These are phyloP conservation scores for Claviceps sp. DNA, from an alignment of 2,329 filamentous ascomycete genomes.

Conservation along the genomic window DNA sequence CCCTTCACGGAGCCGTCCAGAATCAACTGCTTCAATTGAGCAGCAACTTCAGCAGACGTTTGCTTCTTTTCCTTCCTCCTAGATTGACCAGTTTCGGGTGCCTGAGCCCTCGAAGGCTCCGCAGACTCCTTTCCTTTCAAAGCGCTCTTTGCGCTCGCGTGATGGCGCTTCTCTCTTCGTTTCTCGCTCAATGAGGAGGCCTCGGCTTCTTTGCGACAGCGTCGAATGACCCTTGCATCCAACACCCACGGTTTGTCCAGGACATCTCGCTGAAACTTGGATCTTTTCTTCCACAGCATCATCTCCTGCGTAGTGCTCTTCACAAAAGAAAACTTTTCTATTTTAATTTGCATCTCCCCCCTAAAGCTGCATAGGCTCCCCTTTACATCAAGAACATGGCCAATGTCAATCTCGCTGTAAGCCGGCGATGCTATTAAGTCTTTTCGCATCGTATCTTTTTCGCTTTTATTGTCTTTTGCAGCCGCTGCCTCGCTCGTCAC, in stretches of 20 bases:
- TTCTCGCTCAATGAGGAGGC: conserved; percentile 15
- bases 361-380: conserved; percentile 36
- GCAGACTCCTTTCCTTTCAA: not conserved
- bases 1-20: conserved; percentile 16
- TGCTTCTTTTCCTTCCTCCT: conserved; percentile 3
- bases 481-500: not conserved
- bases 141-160: conserved; percentile 6
- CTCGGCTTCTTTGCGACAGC: conserved; percentile 35
- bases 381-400: conserved; percentile 43
- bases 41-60: conserved; percentile 1
- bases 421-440: conserved; percentile 1
- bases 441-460: no score
- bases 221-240: conserved; percentile 31
- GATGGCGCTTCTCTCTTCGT: conserved; percentile 14
- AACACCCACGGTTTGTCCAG: conserved; percentile 43
- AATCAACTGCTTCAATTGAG: conserved; percentile 15
- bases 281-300: conserved; percentile 42
- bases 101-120: not conserved
- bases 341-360: conserved; percentile 35
- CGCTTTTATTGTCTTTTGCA: not conserved
- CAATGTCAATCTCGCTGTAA: conserved; percentile 31
- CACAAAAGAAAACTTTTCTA: conserved; percentile 36
- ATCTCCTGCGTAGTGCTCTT: conserved; percentile 43
- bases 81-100: not conserved
- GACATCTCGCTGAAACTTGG: conserved; percentile 34